Conservation (phyloP, 495 filamentous ascomycete species). For the Margaritispora aquatica region DNA sequence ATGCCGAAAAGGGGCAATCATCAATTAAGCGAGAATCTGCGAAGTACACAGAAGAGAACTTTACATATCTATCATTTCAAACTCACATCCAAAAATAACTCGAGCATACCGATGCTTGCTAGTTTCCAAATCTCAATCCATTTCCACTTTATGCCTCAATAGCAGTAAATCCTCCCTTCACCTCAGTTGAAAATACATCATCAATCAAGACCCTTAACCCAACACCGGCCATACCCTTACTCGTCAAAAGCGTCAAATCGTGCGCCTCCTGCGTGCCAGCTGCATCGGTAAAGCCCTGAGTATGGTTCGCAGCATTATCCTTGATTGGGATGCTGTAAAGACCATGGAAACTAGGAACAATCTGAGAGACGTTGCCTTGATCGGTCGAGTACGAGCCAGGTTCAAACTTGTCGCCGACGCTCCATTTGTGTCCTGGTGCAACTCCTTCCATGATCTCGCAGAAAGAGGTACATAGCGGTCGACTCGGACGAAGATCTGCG, state of each 20-base stretch:
- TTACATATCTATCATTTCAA: no score
- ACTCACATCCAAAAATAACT: no score
- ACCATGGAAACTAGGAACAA: slow-evolving; percentile 52
- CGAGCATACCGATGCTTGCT: no score
- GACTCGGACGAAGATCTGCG: slow-evolving; percentile 44
- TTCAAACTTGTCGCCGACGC: slow-evolving; percentile 32
- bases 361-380: slow-evolving; percentile 50
- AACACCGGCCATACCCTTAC: slow-evolving; percentile 50
- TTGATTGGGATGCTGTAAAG: slow-evolving; percentile 44
- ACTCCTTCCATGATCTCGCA: slow-evolving; percentile 42
- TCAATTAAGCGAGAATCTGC: no score
- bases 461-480: slow-evolving; percentile 43
- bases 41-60: no score
- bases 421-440: slow-evolving; percentile 15
- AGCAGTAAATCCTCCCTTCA: slow-evolving; percentile 15
- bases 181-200: slow-evolving; percentile 35
- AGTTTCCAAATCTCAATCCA: not conserved
- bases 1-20: no score
- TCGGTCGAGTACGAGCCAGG: slow-evolving; percentile 30
- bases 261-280: slow-evolving; percentile 45
- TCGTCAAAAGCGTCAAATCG: slow-evolving; percentile 39
- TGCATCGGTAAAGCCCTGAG: slow-evolving; percentile 44
- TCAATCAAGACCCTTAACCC: slow-evolving; percentile 43
- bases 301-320: slow-evolving; percentile 45
- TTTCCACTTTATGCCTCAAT: not conserved